A percentile compares a stretch with the other conserved stretches of the same genome.
phyloP scores from a whole-genome alignment of 768 basidiomycete species.

The Hypholoma sublateritium region DNA sequence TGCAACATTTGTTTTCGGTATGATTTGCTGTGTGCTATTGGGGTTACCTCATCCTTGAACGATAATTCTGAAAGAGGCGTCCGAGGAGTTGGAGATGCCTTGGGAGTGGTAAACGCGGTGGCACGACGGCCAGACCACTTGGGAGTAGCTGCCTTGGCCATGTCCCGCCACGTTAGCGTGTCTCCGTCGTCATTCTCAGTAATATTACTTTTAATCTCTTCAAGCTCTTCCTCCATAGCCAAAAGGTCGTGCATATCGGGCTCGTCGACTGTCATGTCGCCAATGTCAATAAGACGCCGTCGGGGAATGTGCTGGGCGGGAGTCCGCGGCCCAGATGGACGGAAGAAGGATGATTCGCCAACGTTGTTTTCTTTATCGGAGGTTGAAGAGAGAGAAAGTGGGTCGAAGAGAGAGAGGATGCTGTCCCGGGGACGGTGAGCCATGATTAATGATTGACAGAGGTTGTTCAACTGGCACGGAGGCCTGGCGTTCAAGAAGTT shows the following conservation, averaged over 20 bases:
- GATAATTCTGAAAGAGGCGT: constrained; percentile 39
- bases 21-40: constrained; percentile 33
- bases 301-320: constrained; percentile 30
- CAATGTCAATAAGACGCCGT: constrained; percentile 48
- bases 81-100: constrained; percentile 27
- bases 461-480: constrained; percentile 4
- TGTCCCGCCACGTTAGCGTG: constrained; percentile 34
- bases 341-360: constrained; percentile 36
- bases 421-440: constrained; percentile 43
- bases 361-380: constrained; percentile 49
- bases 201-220: constrained; percentile 21
- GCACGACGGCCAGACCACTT: constrained; percentile 24
- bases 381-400: constrained; percentile 37
- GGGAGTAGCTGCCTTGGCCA: constrained; percentile 35
- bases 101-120: constrained; percentile 15
- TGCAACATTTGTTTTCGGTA: constrained; percentile 21
- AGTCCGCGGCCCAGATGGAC: constrained; percentile 20
- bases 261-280: constrained; percentile 46
- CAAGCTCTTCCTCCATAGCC: constrained; percentile 33
- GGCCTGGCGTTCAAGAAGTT: constrained; percentile 10
- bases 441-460: constrained; percentile 17
- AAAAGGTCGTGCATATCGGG: constrained; percentile 29
- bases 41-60: constrained; percentile 32
- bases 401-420: constrained; percentile 52
- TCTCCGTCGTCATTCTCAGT: constrained; percentile 36